Evolutionary conservation across 352 stramenopile genomes (phyloP).

Genomic region (Albugo candida): DNA sequence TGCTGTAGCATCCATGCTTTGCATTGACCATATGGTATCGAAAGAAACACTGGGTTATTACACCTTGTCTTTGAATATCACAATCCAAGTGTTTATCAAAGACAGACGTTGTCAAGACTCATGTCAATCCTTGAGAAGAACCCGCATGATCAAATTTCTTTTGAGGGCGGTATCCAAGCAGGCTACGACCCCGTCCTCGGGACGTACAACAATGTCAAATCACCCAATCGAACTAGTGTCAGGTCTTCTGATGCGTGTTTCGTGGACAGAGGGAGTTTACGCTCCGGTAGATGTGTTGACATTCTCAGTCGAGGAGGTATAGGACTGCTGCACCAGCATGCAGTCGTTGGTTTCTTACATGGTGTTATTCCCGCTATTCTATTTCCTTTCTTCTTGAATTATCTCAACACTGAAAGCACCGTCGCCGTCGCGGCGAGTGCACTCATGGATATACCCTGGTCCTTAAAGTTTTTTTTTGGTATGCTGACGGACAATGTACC

Average conservation of each 20-base stretch:
- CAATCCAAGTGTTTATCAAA: no score
- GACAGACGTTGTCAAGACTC: no score
- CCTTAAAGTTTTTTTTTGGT: slow-evolving; percentile 8
- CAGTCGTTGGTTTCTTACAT: slow-evolving; percentile 24
- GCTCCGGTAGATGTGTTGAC: slow-evolving; percentile 9
- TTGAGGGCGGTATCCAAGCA: no score
- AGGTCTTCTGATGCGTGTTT: slow-evolving; percentile 2
- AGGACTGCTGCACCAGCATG: slow-evolving; percentile 28
- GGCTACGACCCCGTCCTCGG: no score
- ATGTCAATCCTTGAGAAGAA: no score
- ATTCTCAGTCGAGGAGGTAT: slow-evolving; percentile 3
- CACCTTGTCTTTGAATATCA: no score
- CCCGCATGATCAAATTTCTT: no score
- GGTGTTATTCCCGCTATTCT: slow-evolving; percentile 20
- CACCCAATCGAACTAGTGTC: slow-evolving; percentile 3
- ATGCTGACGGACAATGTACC: slow-evolving; percentile 4
- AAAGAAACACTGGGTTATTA: no score
- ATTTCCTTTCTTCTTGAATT: slow-evolving; percentile 28
- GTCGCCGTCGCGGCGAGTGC: slow-evolving; percentile 12
- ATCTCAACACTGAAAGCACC: slow-evolving; percentile 22
- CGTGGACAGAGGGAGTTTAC: slow-evolving; percentile 21
- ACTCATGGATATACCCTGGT: slow-evolving; percentile 17
- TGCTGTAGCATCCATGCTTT: no score
- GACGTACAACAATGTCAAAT: slow-evolving; percentile 10
- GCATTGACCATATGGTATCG: no score